These are phyloP conservation scores for Cynara cardunculus DNA, from an alignment of 129 eudicot species.

Conservation along the genomic window DNA sequence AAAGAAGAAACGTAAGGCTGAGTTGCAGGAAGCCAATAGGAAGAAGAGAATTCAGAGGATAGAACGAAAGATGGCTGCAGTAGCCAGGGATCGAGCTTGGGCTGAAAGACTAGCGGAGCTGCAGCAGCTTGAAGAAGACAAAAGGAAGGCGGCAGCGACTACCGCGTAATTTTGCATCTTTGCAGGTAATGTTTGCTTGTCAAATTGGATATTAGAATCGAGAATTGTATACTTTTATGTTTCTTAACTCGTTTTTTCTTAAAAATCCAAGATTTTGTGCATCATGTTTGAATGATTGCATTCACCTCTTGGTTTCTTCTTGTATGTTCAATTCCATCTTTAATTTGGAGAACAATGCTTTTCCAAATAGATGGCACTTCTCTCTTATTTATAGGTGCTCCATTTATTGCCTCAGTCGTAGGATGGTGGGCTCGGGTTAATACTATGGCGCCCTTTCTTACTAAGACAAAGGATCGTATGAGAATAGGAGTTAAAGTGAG, in stretches of 20 bases:
- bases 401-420: too few relatives aligned
- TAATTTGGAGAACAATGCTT: too few relatives aligned
- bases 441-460: too few relatives aligned
- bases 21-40: conserved; percentile 72
- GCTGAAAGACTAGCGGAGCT: conserved; percentile 68
- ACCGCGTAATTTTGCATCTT: conserved; percentile 19
- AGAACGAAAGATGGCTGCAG: conserved; percentile 95
- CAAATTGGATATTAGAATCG: background rate
- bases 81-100: conserved; percentile 97
- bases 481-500: too few relatives aligned
- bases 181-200: too few relatives aligned
- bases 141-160: conserved; percentile 40
- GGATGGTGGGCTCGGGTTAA: background rate
- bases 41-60: conserved; percentile 60
- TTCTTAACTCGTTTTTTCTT: background rate
- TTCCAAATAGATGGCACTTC: too few relatives aligned
- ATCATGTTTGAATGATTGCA: background rate
- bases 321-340: background rate
- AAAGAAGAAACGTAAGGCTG: conserved; percentile 73
- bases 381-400: background rate
- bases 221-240: background rate
- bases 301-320: background rate
- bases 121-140: conserved; percentile 61
- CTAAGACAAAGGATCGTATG: too few relatives aligned
- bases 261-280: background rate